Percentiles rank a stretch among this genome's conserved stretches.
These are phyloP conservation scores for Taiozyma sp. DNA, from an alignment of 1,139 yeast species.

Conservation along the genomic window DNA sequence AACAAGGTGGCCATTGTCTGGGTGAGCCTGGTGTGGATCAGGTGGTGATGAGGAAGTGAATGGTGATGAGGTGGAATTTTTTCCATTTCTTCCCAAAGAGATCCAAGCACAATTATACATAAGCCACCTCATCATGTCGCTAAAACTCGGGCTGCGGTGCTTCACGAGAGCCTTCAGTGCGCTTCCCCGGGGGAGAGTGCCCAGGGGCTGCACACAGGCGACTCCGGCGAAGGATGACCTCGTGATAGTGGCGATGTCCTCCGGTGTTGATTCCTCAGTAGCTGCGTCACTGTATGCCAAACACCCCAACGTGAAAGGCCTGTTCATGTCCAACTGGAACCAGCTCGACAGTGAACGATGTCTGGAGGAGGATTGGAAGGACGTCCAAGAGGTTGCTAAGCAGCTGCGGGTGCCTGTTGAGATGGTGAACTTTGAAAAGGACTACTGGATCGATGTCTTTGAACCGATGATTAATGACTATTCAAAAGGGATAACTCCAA, in stretches of 20 bases:
- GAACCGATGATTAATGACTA: conserved; percentile 84
- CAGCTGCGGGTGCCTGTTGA: conserved; percentile 65
- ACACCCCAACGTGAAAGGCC: conserved; percentile 56
- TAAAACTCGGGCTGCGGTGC: neutral
- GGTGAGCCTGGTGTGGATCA: neutral
- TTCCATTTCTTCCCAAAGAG: neutral
- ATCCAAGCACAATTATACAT: neutral
- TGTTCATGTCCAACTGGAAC: conserved; percentile 93
- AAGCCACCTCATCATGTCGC: neutral
- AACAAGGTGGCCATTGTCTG: neutral
- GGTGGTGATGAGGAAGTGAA: neutral
- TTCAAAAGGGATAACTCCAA: conserved; percentile 76
- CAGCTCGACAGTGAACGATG: conserved; percentile 46
- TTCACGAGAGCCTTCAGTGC: neutral
- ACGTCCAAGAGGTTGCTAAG: conserved; percentile 62
- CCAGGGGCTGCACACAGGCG: conserved; percentile 30
- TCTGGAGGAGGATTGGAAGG: conserved; percentile 86
- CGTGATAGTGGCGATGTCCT: conserved; percentile 86
- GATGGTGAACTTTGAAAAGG: conserved; percentile 79
- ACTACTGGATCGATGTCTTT: conserved; percentile 90
- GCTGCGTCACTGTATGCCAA: conserved; percentile 68
- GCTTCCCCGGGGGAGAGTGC: conserved; percentile 5
- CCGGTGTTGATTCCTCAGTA: conserved; percentile 95
- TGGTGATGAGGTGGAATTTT: neutral
- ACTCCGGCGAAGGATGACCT: conserved; percentile 50